Evolutionary conservation across 2,329 filamentous ascomycete genomes (phyloP), one percentile per base, ranked within the genome.

Genomic region (Neopestalotiopsis sp.): DNA sequence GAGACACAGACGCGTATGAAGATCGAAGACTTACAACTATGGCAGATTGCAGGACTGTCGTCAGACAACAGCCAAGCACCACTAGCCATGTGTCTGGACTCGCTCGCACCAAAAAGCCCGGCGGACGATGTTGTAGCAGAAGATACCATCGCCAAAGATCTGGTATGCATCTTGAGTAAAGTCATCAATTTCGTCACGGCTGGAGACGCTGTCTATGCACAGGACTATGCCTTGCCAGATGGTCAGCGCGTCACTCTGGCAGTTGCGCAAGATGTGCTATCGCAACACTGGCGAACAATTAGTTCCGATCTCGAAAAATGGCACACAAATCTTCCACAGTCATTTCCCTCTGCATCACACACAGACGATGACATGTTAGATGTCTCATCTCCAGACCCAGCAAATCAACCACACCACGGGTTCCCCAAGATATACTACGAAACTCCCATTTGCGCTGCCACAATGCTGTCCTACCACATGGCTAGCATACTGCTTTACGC

Each of bases 391-490:
- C 24, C n/a, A 56, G n/a, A 69, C 84, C 80, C 71, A 86, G 84
- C 79, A 84, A 84, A 74, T 83, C 80, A 67, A 78, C 84, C 34
- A 80, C 83, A 67, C 83, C 82, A 70, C 84, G 81, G 81, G 68
- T 87, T 85, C 76, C 83, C 78, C 0, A 87, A 90, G 74, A 84
- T 90, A 13, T 92, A 90, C 89, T 91, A 90, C 76, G 85, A 85
- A 66, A 82, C 88, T 0, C 84, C 89, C 0, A 86, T 91, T 83
- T 92, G 89, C 77, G 89, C 87, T 0, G 89, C 89, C 2, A 88
- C 89, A 1, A 91, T 91, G 84, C 89, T 91, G 73, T 85, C 85
- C 69, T 91, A 90, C 71, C 87, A 91, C 73, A 91, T 91, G 81
- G 88, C 88, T 1, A 84, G 87, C 58, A 88, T 91, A 12, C 83